Percentiles rank a stretch among this genome's conserved stretches.
phyloP scores from a whole-genome alignment of 1,284 basidiomycete species.

The Schizophyllum commune region DNA sequence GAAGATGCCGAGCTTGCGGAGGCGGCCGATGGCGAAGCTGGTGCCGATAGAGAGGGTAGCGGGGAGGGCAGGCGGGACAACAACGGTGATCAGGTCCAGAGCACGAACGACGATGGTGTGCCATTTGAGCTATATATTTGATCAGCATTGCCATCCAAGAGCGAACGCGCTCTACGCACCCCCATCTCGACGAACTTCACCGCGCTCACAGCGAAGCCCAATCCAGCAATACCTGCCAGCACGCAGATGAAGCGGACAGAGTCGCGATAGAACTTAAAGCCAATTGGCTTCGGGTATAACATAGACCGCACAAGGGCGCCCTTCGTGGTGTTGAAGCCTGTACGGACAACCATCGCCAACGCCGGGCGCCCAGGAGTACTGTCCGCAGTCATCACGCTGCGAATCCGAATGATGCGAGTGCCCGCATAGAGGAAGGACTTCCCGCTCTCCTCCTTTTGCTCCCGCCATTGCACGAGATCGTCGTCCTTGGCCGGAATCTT shows the following conservation, averaged over 20 bases:
- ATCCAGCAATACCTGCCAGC: slow-evolving; percentile 77
- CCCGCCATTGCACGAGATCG: slow-evolving; percentile 63
- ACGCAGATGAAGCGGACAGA: slow-evolving; percentile 96
- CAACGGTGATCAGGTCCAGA: slow-evolving; percentile 95
- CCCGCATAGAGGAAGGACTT: slow-evolving; percentile 91
- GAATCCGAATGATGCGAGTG: slow-evolving; percentile 88
- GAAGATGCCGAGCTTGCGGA: slow-evolving; percentile 87
- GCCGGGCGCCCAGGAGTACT: slow-evolving; percentile 58
- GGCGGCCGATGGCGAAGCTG: slow-evolving; percentile 87
- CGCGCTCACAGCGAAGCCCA: slow-evolving; percentile 86
- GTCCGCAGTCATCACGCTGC: slow-evolving; percentile 53
- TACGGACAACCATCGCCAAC: slow-evolving; percentile 85
- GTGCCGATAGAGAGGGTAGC: slow-evolving; percentile 98
- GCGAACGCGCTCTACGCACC: slow-evolving; percentile 33
- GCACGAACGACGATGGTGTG: slow-evolving; percentile 89
- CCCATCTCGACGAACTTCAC: slow-evolving; percentile 91
- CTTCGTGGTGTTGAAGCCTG: slow-evolving; percentile 96
- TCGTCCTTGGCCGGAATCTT: slow-evolving; percentile 76
- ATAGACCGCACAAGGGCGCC: slow-evolving; percentile 94
- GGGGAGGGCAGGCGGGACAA: slow-evolving; percentile 95
- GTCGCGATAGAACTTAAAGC: slow-evolving; percentile 96
- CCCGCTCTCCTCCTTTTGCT: slow-evolving; percentile 67
- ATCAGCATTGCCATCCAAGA: neutral
- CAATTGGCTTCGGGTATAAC: slow-evolving; percentile 98
- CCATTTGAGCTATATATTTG: slow-evolving; percentile 62